Evolutionary conservation across 768 basidiomycete species (phyloP).

Genomic region (Boletellus sp.): DNA sequence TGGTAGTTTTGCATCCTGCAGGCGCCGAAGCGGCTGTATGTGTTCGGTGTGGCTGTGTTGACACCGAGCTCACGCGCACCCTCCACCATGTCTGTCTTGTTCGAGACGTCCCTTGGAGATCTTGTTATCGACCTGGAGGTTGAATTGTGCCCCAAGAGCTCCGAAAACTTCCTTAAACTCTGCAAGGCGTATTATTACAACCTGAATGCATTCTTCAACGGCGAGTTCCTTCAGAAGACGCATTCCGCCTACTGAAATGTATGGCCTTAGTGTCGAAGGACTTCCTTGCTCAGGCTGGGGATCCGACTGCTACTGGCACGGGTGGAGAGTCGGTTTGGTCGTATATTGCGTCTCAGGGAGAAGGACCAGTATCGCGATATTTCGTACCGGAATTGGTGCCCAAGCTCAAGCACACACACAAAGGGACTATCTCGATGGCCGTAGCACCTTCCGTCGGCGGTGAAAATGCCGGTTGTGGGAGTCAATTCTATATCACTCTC

Average conservation of each 20-base stretch:
- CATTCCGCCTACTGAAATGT: conserved; percentile 1
- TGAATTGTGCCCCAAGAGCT: conserved; percentile 84
- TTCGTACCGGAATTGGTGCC: conserved; percentile 82
- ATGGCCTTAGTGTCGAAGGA: conserved; percentile 80
- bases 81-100: conserved; percentile 79
- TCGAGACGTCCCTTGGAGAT: conserved; percentile 97
- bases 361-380: conserved; percentile 59
- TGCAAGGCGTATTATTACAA: conserved; percentile 98
- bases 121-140: conserved; percentile 95
- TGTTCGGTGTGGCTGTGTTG: not conserved
- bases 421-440: conserved; percentile 97
- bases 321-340: conserved; percentile 93
- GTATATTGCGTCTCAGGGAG: conserved; percentile 50
- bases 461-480: conserved; percentile 77
- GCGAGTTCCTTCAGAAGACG: conserved; percentile 42
- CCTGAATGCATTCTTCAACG: conserved; percentile 97
- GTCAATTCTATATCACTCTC: conserved; percentile 96
- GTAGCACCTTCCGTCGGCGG: conserved; percentile 78
- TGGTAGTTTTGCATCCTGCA: too few species aligned
- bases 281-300: conserved; percentile 95
- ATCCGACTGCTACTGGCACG: conserved; percentile 90
- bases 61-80: too few species aligned
- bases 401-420: conserved; percentile 75
- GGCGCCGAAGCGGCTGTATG: too few species aligned
- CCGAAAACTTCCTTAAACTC: conserved; percentile 95